Evolutionary conservation across 1,284 basidiomycete genomes (phyloP), one percentile per base, ranked within the genome.

Genomic region (Trametes polyzona): DNA sequence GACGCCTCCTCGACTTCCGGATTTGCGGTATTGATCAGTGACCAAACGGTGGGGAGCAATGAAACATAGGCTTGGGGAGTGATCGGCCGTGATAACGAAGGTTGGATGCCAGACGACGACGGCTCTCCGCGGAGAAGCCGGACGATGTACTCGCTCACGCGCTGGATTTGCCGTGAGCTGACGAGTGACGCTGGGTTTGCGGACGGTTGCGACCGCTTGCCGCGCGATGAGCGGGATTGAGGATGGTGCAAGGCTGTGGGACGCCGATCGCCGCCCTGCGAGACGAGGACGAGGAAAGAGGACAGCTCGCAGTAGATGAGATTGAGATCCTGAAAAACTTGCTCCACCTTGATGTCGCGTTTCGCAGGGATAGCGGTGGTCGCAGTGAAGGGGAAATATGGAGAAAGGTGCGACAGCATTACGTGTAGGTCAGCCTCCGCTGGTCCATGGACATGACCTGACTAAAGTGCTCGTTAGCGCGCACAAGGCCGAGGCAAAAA

Each of bases 41-140:
- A 83, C 92, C 93, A 96, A 41, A 96, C 79, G 1, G 93, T 90
- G 1, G 94, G 93, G 19, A 95, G 76, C 27, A 96, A 78, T 1
- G 87, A 80, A 3, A 73, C 67, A 73, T 95, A 96, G 12, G 85
- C 79, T n/a, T 78, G 68, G 0, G 84, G 73, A 11, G 83, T 79
- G 47, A 95, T 74, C 0, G 72, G 57, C 14, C 77, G 83, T 12
- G 68, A 56, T 19, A 71, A 52, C 7, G 59, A 67, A 76, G 69
- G 71, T 74, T 67, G 65, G 80, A 65, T 66, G 76, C 74, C 39
- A 35, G 67, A 63, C 23, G 73, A 71, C 47, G 78, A 70, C 37
- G 81, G 78, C 66, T 82, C 79, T 6, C 85, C 86, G 6, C 71
- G 72, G n/a, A 96, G 79, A 27, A 88, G 78, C 24, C 80, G 76